These are phyloP conservation scores for Scheffersomyces cryptocercus DNA, from an alignment of 1,139 yeast species.

Conservation along the genomic window DNA sequence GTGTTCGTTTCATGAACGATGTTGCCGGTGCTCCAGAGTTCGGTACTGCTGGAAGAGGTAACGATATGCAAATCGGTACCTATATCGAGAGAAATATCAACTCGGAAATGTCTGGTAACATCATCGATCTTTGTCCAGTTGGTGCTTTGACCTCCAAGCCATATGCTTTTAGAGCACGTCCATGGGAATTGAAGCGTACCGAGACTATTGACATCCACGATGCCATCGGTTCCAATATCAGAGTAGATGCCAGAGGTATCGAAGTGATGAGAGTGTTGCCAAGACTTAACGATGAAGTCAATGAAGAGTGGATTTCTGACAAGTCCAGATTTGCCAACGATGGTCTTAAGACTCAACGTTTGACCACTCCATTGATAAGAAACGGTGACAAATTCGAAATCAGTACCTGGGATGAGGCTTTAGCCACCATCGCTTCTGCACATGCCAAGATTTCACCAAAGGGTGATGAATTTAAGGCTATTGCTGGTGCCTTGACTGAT, in stretches of 20 bases:
- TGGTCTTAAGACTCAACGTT: conserved; percentile 83
- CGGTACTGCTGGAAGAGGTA: conserved; percentile 89
- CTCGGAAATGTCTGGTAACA: conserved; percentile 85
- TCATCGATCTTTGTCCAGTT: conserved; percentile 87
- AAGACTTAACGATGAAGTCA: conserved; percentile 80
- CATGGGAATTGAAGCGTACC: conserved; percentile 91
- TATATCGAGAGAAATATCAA: conserved; percentile 83
- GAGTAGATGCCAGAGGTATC: conserved; percentile 85
- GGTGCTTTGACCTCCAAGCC: conserved; percentile 92
- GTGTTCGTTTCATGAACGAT: conserved; percentile 88
- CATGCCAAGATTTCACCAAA: conserved; percentile 57
- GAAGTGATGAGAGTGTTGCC: conserved; percentile 90
- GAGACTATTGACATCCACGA: conserved; percentile 87
- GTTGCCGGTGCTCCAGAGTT: conserved; percentile 93
- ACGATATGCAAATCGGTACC: conserved; percentile 90
- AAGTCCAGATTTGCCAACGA: conserved; percentile 85
- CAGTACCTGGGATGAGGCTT: conserved; percentile 89
- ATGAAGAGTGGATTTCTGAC: conserved; percentile 92
- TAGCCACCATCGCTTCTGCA: conserved; percentile 68
- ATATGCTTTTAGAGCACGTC: conserved; percentile 87
- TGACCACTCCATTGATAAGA: conserved; percentile 79
- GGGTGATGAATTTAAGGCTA: conserved; percentile 75
- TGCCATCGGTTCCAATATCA: conserved; percentile 78
- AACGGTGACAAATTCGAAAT: conserved; percentile 70
- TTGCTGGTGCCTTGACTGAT: conserved; percentile 81